Evolutionary conservation across 1,284 basidiomycete genomes (phyloP), one percentile per base, ranked within the genome.

Genomic region (Pyrrhoderma noxium): DNA sequence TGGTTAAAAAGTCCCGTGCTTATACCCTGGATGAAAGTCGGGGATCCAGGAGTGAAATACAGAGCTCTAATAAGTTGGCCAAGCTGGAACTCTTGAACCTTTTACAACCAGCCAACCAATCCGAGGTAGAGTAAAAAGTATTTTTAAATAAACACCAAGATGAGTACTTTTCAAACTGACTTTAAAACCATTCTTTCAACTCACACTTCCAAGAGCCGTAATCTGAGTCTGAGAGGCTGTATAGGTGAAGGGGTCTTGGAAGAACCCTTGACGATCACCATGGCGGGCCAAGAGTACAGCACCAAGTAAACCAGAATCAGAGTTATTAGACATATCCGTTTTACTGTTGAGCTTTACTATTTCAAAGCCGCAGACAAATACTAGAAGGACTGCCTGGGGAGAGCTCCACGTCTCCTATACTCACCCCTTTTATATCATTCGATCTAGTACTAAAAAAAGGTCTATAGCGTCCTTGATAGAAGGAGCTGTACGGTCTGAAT

Each of bases 261-360:
- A 73, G 61, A 69, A 72, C 1, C 67, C 71, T 47, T 67, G 60
- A 14, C 75, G 65, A 59, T 79, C 76, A 37, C 76, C 76, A 47
- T 79, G 77, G 11, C 77, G 70, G 27, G 71, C 68, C 49, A 78
- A 60, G 45, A 76, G 57, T 46, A 78, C 69, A 40, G 73, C 65
- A 13, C 75, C 75, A 14, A 74, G 61, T 21, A 75, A 59, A 16
- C 60, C 57, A 19, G 55, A 53, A 53, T 60, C 56, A 16, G 54
- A 47, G 22, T 36, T 52, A 31, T 41, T 16, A 18, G 49, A 51
- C 49, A 51, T 51, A 11, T 34, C 42, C 31, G 39, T 18, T 18
- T 43, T 34, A 19, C 42, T n/a, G 18, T 31, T 11, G 11, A 31
- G 27, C n/a, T n/a, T n/a, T n/a, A n/a, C n/a, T n/a, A n/a, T n/a